These are phyloP conservation scores for Zelopaecilomyces penicillatus DNA, from an alignment of 2,329 filamentous ascomycete genomes.

Conservation along the genomic window DNA sequence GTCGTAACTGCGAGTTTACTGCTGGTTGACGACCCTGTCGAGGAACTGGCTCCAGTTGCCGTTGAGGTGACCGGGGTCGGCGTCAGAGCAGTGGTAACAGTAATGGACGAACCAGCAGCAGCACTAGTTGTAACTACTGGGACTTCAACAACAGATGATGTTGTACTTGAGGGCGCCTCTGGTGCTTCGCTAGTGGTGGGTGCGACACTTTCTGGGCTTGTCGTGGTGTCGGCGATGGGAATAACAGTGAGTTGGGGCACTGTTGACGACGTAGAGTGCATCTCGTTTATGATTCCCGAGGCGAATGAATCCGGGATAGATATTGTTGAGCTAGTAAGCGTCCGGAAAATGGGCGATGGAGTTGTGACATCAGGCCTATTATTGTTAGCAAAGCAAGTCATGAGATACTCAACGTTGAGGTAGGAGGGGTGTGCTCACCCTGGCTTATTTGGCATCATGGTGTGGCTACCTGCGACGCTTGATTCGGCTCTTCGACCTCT, in stretches of 20 bases:
- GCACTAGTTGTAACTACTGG: not conserved
- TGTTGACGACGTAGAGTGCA: not conserved
- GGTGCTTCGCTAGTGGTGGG: too few species aligned
- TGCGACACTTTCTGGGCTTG: not conserved
- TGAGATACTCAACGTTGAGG: not conserved
- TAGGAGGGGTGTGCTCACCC: not conserved
- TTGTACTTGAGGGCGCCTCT: not conserved
- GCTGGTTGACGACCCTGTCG: not conserved
- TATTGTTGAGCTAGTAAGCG: constrained; percentile 4
- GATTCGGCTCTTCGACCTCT: constrained; percentile 15
- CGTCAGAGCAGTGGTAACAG: not conserved
- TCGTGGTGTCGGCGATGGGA: constrained; percentile 2
- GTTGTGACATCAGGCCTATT: not conserved
- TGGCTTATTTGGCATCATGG: not conserved
- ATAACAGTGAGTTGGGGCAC: not conserved
- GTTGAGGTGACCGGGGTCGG: not conserved
- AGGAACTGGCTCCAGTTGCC: not conserved
- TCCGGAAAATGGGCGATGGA: constrained; percentile 5
- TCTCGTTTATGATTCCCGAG: not conserved
- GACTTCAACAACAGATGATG: not conserved
- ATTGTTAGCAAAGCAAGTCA: too few species aligned
- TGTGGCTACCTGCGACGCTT: not conserved
- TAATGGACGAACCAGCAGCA: not conserved
- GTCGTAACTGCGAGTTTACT: too few species aligned
- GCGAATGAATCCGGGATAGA: constrained; percentile 8